Conservation (phyloP, 768 basidiomycete genomes). For the Russula vinacea region DNA sequence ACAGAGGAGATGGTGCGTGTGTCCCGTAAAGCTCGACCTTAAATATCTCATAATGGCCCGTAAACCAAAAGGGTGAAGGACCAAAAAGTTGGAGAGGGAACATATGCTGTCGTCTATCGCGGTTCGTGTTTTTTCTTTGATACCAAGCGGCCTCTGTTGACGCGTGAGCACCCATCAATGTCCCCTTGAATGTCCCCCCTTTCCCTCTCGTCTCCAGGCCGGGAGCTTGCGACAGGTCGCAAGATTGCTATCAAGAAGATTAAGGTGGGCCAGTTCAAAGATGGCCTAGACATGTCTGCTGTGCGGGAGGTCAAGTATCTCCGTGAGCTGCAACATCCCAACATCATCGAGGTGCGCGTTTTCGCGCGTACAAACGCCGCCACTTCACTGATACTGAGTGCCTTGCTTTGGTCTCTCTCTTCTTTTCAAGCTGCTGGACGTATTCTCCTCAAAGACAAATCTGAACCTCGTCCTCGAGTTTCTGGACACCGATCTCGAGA, state of each 20-base stretch:
- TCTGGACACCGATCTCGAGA: constrained; percentile 93
- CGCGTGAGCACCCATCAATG: background rate
- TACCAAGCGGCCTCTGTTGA: background rate
- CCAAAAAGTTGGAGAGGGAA: constrained; percentile 84
- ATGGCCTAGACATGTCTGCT: constrained; percentile 98
- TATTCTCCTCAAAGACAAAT: constrained; percentile 94
- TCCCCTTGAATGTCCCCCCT: too few species aligned
- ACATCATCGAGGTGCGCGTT: constrained; percentile 79
- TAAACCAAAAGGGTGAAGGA: constrained; percentile 61
- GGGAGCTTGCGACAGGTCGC: constrained; percentile 68
- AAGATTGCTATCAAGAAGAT: constrained; percentile 98
- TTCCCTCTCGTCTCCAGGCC: constrained; percentile 46
- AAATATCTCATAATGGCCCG: background rate
- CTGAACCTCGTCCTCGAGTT: constrained; percentile 97
- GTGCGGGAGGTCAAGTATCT: constrained; percentile 97
- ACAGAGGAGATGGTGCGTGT: constrained; percentile 61
- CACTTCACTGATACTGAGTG: background rate
- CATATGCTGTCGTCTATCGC: constrained; percentile 94
- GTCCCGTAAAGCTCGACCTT: background rate
- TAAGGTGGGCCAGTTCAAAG: constrained; percentile 94
- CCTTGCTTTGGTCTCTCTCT: background rate
- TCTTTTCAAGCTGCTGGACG: constrained; percentile 75
- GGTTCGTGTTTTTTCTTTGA: constrained; percentile 45
- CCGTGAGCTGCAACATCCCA: constrained; percentile 89
- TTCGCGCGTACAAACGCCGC: background rate